Conservation (phyloP, 2,329 filamentous ascomycete genomes). For the Sclerotinia borealis region DNA sequence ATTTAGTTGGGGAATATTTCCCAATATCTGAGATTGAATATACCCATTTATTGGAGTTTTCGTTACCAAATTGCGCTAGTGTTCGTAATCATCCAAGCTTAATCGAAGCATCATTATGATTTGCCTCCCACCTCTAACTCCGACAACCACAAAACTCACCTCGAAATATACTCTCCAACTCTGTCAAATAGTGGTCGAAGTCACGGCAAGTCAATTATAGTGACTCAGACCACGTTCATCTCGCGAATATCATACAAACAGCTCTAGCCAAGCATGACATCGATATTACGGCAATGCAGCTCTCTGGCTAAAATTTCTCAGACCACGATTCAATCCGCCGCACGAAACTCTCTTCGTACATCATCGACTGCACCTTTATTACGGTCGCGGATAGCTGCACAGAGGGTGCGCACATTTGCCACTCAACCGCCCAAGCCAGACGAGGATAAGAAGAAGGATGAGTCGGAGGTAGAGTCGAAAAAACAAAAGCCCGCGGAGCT, state of each 20-base stretch:
- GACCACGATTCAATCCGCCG: constrained; percentile 46
- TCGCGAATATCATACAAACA: background rate
- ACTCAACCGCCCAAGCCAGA: constrained; percentile 18
- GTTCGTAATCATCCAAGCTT: constrained; percentile 7
- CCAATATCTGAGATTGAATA: background rate
- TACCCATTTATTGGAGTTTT: background rate
- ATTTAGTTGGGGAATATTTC: background rate
- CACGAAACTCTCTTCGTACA: constrained; percentile 41
- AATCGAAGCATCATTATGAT: constrained; percentile 12
- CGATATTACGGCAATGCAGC: constrained; percentile 59
- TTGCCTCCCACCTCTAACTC: constrained; percentile 11
- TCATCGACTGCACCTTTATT: constrained; percentile 36
- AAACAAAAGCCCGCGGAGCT: constrained; percentile 33
- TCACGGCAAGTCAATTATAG: constrained; percentile 18
- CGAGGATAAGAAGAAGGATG: constrained; percentile 21
- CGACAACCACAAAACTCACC: constrained; percentile 2
- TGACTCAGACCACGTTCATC: constrained; percentile 17
- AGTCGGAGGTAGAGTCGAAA: constrained; percentile 25
- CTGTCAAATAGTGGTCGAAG: constrained; percentile 22
- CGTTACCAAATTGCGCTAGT: constrained; percentile 7
- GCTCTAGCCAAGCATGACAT: constrained; percentile 51
- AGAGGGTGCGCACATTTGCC: constrained; percentile 23
- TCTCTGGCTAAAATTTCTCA: constrained; percentile 58
- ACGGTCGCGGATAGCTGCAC: constrained; percentile 33
- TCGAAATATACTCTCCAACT: constrained; percentile 1